Evolutionary conservation across 179 eudicot species (phyloP), one percentile per base, ranked within the genome.

Genomic region (Beta macrorhiza): DNA sequence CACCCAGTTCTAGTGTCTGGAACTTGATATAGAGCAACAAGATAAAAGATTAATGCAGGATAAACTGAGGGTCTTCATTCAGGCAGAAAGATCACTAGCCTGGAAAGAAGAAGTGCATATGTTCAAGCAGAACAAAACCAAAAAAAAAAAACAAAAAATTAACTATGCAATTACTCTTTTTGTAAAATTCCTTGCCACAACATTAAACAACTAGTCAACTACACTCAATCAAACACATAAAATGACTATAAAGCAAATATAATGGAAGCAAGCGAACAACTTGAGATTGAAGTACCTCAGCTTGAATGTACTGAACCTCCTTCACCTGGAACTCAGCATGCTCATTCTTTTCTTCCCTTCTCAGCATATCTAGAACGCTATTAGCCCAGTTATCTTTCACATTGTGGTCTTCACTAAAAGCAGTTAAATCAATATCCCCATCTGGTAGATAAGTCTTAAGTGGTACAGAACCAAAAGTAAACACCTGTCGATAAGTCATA

Each of bases 291-390:
- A 80, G 85, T 90, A 96, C 99, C 83, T 96, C 99, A 58, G 99
- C 99, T 87, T 96, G 93, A 86, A 96, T 96, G 84, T 92, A 94
- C 84, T 96, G 96, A 84, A 96, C 97, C 84, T 94, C 99, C 88
- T 92, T 92, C 49, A 96, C 99, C 75, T 78, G 91, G 84, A 94
- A 96, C 83, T 94, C 93, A 45, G 99, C 99, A 88, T 88, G 87
- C 81, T 88, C 96, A 84, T 90, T 91, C 81, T 90, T 91, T 83
- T 92, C 98, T 83, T 96, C 99, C 77, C 78, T 88, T 86, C 91
- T 87, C 77, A 96, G 83, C 88, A 91, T 82, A 81, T 90, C 96
- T 59, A 93, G 89, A 45, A 96, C 97, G 85, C 87, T 86, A 68
- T 82, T 83, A 80, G 98, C 99, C 98, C 98, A 96, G 53, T 87